Evolutionary conservation across 2,329 filamentous ascomycete genomes (phyloP).

Genomic region (Talaromyces albobiverticillius): DNA sequence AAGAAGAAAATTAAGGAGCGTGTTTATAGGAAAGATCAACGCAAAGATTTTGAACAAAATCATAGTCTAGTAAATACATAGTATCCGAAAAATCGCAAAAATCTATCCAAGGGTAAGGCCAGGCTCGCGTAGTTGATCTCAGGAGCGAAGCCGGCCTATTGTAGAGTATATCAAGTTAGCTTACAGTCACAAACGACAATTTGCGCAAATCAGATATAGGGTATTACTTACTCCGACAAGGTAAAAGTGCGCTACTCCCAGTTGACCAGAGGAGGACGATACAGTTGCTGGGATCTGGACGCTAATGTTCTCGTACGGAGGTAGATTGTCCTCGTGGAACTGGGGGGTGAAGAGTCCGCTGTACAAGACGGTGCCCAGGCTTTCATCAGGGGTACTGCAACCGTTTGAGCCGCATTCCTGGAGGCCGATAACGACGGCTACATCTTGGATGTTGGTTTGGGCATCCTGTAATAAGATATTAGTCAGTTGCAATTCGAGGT

Average conservation of each 20-base stretch:
- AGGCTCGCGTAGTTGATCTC: constrained; percentile 25
- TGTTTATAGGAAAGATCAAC: too few species aligned
- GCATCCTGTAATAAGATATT: constrained; percentile 20
- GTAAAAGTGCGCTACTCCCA: constrained; percentile 28
- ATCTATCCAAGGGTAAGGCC: constrained; percentile 21
- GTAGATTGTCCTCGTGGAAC: constrained; percentile 21
- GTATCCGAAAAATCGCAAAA: neutral
- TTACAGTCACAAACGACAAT: constrained; percentile 8
- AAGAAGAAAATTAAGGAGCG: too few species aligned
- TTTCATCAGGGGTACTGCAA: constrained; percentile 20
- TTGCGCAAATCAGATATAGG: neutral
- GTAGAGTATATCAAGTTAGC: neutral
- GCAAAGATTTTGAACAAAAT: too few species aligned
- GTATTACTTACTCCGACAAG: constrained; percentile 28
- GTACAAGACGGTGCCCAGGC: constrained; percentile 27
- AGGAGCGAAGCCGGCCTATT: constrained; percentile 23
- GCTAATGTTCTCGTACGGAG: constrained; percentile 32
- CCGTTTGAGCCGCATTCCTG: constrained; percentile 20
- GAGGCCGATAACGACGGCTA: constrained; percentile 30
- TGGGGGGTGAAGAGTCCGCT: constrained; percentile 26
- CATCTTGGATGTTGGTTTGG: constrained; percentile 25
- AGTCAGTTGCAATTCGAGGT: too few species aligned
- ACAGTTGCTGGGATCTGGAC: constrained; percentile 23
- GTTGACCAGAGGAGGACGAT: constrained; percentile 17
- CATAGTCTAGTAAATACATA: too few species aligned